Evolutionary conservation across 768 basidiomycete genomes (phyloP), one percentile per base, ranked within the genome.

Genomic region (Boletus rubescentipes): DNA sequence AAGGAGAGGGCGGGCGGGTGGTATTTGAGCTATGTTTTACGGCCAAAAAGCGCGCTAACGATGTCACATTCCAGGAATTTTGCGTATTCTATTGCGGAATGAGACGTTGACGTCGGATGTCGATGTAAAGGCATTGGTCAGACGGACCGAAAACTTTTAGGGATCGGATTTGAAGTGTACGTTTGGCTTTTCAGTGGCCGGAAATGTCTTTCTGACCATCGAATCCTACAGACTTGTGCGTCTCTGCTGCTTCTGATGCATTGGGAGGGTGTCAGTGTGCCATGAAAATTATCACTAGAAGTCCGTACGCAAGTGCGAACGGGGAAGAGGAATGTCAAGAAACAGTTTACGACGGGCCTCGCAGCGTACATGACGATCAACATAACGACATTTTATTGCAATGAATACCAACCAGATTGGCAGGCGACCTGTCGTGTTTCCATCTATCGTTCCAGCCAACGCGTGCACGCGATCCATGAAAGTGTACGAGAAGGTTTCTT

Each of bases 161-260:
- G 94, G 94, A 15, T 96, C 93, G 26, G 94, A 98, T 69, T 76
- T 98, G 54, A 97, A 96, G 71, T 91, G 94, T 96, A 53, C 66
- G 89, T 76, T 15, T 49, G 4, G 21, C 14, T 41, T 34, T 53
- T 34, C 15, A 26, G 35, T 40, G 6, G 20, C 16, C 7, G 8
- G 9, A 36, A 7, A 30, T 49, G 32, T 23, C 46, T 49, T 52
- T 46, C 54, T 58, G 32, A 63, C 29, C 35, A 52, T 21, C n/a
- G 58, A 9, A 0, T 31, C 45, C 41, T 48, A 9, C 62, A 97
- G 94, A 98, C 72, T 73, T 97, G 20, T 95, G 93, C 67, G 94
- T 98, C 26, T 86, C 91, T 48, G 93, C 94, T 26, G 95, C 94
- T 15, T 75, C 97, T 51, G 91, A 93, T 62, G 86, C 93, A 5